Base-by-base conservation (phyloP, 495 filamentous ascomycete species). In the Chaetomium cochliodes region DNA sequence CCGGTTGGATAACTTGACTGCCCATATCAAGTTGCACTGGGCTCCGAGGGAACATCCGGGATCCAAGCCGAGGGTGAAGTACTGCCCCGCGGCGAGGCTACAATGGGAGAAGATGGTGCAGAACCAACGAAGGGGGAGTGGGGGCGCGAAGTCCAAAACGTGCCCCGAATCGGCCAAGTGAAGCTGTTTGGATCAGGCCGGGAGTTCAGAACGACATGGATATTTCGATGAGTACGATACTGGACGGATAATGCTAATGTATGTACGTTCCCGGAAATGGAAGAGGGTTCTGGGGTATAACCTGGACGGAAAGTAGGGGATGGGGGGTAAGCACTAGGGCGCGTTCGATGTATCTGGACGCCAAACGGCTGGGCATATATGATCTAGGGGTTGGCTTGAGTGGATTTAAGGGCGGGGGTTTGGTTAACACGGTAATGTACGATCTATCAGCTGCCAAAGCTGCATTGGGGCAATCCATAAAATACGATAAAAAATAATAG, bases 1-100 rank as follows among this genome's bases (percentile, higher is more conserved):
- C 77, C 73, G 85, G 58, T 81, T 81, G 62, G 86, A 89, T 55
- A 86, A 89, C 65, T 67, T 86, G 3, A 86, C 22, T 1, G 5
- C n/a, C 22, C 62, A 57, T 44, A 54, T 57, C 57, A 59, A 33
- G 49, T 49, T 65, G 25, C 63, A 65, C 44, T 18, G 44, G n/a
- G n/a, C 44, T 8, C 44, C 15, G 5, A 47, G 44, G 44, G 44
- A 47, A 47, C n/a, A 47, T 7, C 44, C 44, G n/a, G n/a, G 44
- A n/a, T 18, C 12, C 26, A 59, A 59, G 57, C 44, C 63, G 37
- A 22, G 63, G 55, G 49, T 65, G 9, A 6, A 49, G 6, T 65
- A 37, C 13, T 18, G 16, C 6, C 23, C 56, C 13, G 37, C 25
- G 0, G 63, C 63, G 47, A 57, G 54, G 23, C 15, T 30, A 23